Evolutionary conservation across 176 grass and related monocot species (phyloP).

Genomic region (Musa acuminata): DNA sequence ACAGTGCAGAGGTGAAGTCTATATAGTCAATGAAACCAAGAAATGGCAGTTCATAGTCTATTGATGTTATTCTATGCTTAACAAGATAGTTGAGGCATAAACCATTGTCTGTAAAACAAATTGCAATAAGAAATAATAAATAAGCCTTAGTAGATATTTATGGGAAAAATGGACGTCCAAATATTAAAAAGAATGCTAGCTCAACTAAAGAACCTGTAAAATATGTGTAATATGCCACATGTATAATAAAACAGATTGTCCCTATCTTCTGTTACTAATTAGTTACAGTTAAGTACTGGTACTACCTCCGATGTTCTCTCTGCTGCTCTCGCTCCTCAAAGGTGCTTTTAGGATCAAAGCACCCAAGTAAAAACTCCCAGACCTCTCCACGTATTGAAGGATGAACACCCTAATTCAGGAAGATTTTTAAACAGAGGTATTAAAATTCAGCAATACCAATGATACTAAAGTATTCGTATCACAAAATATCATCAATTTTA

Average conservation of each 20-base stretch:
- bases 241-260: background rate
- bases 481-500: background rate
- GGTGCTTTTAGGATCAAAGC: slow-evolving; percentile 86
- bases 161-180: background rate
- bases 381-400: slow-evolving; percentile 93
- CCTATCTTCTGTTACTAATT: slow-evolving; percentile 9
- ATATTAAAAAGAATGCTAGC: background rate
- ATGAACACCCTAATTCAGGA: slow-evolving; percentile 70
- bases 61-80: background rate
- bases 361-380: slow-evolving; percentile 97
- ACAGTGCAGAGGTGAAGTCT: too few species aligned
- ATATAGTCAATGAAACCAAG: too few species aligned
- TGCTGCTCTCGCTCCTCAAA: slow-evolving; percentile 82
- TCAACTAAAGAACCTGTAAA: background rate
- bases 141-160: background rate
- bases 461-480: background rate
- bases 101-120: background rate
- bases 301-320: slow-evolving; percentile 89
- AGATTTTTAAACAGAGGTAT: slow-evolving; percentile 20
- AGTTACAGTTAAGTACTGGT: background rate
- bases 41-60: too few species aligned
- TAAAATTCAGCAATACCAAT: slow-evolving; percentile 11
- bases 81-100: background rate
- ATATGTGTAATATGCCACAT: background rate
- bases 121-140: background rate